These are phyloP conservation scores for Venturia effusa DNA, from an alignment of 2,329 filamentous ascomycete genomes.

Conservation along the genomic window DNA sequence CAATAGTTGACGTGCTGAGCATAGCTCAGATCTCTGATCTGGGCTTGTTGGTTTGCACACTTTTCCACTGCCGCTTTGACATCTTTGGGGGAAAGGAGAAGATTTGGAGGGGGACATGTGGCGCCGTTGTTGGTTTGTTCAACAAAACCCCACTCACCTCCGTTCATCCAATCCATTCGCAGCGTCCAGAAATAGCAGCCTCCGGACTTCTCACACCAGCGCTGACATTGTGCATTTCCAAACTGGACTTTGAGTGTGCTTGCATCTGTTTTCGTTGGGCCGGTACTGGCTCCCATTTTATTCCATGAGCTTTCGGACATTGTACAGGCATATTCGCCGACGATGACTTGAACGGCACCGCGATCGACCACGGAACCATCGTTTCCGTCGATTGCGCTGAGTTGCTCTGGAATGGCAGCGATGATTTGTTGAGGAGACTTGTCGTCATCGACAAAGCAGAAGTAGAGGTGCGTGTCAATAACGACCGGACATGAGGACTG, in stretches of 20 bases:
- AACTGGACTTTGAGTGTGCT: conserved; percentile 34
- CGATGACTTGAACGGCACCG: conserved; percentile 40
- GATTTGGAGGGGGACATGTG: conserved; percentile 29
- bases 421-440: conserved; percentile 43
- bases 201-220: conserved; percentile 39
- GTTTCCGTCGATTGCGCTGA: conserved; percentile 35
- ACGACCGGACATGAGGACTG: conserved; percentile 36
- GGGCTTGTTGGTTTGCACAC: conserved; percentile 30
- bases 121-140: conserved; percentile 37
- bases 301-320: conserved; percentile 40
- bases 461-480: conserved; percentile 50
- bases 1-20: conserved; percentile 40
- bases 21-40: conserved; percentile 14
- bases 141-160: conserved; percentile 50
- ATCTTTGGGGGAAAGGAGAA: conserved; percentile 27
- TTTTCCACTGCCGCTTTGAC: conserved; percentile 19
- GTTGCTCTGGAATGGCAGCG: conserved; percentile 31
- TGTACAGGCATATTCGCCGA: conserved; percentile 50
- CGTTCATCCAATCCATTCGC: conserved; percentile 53
- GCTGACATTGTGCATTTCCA: conserved; percentile 36
- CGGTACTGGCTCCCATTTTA: conserved; percentile 22
- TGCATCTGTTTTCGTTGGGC: conserved; percentile 14
- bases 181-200: conserved; percentile 51
- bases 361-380: conserved; percentile 38
- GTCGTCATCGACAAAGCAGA: conserved; percentile 44